Evolutionary conservation across 768 basidiomycete genomes (phyloP).

Genomic region (Mycena indigotica): DNA sequence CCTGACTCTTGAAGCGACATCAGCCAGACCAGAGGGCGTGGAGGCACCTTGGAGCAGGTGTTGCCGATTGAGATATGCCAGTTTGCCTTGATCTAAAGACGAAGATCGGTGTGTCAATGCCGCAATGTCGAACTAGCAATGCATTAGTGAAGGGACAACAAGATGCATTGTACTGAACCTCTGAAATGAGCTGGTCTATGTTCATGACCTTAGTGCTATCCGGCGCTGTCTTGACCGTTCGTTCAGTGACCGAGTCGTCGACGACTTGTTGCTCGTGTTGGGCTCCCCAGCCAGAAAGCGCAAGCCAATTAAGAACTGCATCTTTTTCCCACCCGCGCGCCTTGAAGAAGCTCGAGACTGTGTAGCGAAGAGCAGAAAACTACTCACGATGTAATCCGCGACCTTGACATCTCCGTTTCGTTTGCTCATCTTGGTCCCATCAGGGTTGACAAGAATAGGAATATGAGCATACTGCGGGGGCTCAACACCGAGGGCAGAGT

Average conservation of each 20-base stretch:
- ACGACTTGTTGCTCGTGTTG: slow-evolving; percentile 43
- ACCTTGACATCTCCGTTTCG: slow-evolving; percentile 88
- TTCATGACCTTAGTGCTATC: slow-evolving; percentile 68
- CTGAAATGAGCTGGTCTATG: slow-evolving; percentile 56
- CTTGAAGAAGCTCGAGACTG: slow-evolving; percentile 33
- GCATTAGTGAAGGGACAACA: neutral
- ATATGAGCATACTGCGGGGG: slow-evolving; percentile 89
- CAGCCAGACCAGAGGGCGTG: slow-evolving; percentile 50
- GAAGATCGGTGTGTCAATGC: slow-evolving; percentile 81
- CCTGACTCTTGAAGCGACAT: slow-evolving; percentile 57
- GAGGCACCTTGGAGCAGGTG: slow-evolving; percentile 66
- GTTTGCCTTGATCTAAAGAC: slow-evolving; percentile 76
- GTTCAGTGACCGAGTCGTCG: slow-evolving; percentile 26
- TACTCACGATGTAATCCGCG: slow-evolving; percentile 77
- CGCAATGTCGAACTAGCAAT: slow-evolving; percentile 69
- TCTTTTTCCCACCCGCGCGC: slow-evolving; percentile 89
- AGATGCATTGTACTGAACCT: slow-evolving; percentile 1
- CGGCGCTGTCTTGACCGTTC: slow-evolving; percentile 45
- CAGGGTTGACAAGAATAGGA: slow-evolving; percentile 84
- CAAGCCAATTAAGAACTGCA: slow-evolving; percentile 91
- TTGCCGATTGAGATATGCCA: slow-evolving; percentile 87
- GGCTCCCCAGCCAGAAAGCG: slow-evolving; percentile 91
- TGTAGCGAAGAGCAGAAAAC: neutral
- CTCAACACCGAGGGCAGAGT: slow-evolving; percentile 69
- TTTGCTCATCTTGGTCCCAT: slow-evolving; percentile 95